Evolutionary conservation across 495 filamentous ascomycete species (phyloP).

Genomic region (Cercophora scortea): DNA sequence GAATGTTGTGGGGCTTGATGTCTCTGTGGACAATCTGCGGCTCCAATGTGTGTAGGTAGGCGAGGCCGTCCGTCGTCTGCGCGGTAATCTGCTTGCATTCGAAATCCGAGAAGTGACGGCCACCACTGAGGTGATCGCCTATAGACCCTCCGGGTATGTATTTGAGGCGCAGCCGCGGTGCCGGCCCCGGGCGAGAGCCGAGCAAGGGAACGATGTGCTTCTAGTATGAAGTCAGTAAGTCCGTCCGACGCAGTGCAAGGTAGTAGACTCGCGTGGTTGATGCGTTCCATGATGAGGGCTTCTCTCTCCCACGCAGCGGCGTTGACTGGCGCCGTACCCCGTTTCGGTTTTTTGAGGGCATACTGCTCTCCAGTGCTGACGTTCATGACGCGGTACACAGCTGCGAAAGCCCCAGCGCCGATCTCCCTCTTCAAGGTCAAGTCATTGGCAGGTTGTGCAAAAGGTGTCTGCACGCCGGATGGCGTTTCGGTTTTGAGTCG

Average conservation of each 20-base stretch:
- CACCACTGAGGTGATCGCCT: background rate
- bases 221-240: background rate
- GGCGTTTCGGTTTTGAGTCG: background rate
- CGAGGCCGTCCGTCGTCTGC: background rate
- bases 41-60: conserved; percentile 2
- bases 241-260: background rate
- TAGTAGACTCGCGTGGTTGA: conserved; percentile 5
- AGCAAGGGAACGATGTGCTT: conserved; percentile 1
- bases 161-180: background rate
- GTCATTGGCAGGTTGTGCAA: background rate
- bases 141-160: conserved; percentile 10
- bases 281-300: conserved; percentile 1
- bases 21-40: conserved; percentile 8
- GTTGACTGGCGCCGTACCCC: background rate
- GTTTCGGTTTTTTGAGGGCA: background rate
- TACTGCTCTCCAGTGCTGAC: conserved; percentile 3
- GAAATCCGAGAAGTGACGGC: background rate
- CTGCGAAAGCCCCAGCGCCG: conserved; percentile 1
- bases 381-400: conserved; percentile 2
- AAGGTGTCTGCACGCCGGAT: background rate
- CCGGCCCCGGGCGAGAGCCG: background rate
- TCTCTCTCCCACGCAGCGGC: background rate
- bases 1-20: conserved; percentile 6
- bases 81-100: conserved; percentile 1
- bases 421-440: background rate